Evolutionary conservation across 2,329 filamentous ascomycete genomes (phyloP), one percentile per base, ranked within the genome.

Genomic region (Ophiocordyceps camponoti-floridani): DNA sequence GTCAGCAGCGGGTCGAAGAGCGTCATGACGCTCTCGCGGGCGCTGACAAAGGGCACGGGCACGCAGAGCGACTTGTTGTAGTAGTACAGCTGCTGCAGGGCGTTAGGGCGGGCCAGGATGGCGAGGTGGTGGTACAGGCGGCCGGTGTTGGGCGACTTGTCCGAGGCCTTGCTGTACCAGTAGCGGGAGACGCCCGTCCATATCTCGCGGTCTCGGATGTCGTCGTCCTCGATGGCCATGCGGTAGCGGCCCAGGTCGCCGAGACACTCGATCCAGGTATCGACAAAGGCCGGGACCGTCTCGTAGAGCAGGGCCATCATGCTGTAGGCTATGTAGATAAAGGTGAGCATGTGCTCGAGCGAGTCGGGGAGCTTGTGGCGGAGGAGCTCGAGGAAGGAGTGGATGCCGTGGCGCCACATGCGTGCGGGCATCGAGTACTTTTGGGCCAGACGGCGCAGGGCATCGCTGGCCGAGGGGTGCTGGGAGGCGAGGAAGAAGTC

Each of bases 381-480:
- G 0, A 94, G 60, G 0, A 93, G 58, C 51, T 94, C 85, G 0
- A 94, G 67, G 46, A 91, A 91, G 0, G 77, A 79, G 55, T 93
- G 86, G 4, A 96, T 95, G 0, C 84, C 89, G 52, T 94, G 84
- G 0, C 85, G 72, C 91, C 91, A 96, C 84, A 96, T 91, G 0
- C 89, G 69, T 0, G 84, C 86, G 0, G 89, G 88, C 85, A 96
- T 95, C 0, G 79, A 78, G 52, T 94, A 94, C 48, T 91, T 91
- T 0, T 73, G 72, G 0, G 87, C 81, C 0, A 95, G 60, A 0
- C 75, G 67, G 3, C 74, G 70, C 0, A 96, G 58, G 0, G 79
- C 75, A 0, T 70, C 69, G 23, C 72, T 83, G 0, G 86, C 84
- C 0, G 79, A 82, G 0, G 86, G 88, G 54, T 96, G 87, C 51